A percentile compares a stretch with the other conserved stretches of the same genome.
These are phyloP conservation scores for Phlebiopsis flavidoalba DNA, from an alignment of 768 basidiomycete genomes.

Conservation along the genomic window DNA sequence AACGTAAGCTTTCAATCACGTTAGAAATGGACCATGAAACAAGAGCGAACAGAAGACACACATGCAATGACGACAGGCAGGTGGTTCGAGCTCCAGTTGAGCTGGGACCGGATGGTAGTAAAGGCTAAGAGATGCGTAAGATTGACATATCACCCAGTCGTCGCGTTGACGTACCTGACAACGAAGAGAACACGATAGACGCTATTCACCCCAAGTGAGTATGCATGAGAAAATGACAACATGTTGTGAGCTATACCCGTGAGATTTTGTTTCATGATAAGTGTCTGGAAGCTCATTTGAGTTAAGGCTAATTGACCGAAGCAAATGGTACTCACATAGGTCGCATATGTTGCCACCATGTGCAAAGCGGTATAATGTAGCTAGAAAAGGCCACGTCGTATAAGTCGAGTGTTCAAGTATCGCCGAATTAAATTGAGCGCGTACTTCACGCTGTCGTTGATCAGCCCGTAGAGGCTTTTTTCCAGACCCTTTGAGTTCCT, in stretches of 20 bases:
- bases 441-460: slow-evolving; percentile 38
- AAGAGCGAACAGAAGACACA: background rate
- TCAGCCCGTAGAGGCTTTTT: slow-evolving; percentile 44
- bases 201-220: background rate
- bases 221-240: background rate
- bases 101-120: background rate
- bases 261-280: slow-evolving; percentile 31
- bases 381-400: slow-evolving; percentile 23
- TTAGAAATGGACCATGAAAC: too few relatives aligned
- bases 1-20: background rate
- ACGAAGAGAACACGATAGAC: slow-evolving; percentile 10
- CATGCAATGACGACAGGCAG: background rate
- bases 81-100: background rate
- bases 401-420: background rate
- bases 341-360: slow-evolving; percentile 58
- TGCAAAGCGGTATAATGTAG: slow-evolving; percentile 53
- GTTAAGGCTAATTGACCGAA: too few relatives aligned
- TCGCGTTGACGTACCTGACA: slow-evolving; percentile 16
- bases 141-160: background rate
- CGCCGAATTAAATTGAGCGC: slow-evolving; percentile 5
- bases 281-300: slow-evolving; percentile 17
- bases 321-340: slow-evolving; percentile 38
- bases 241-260: slow-evolving; percentile 12
- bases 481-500: slow-evolving; percentile 52
- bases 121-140: background rate